These are phyloP conservation scores for Phialocephala sp. DNA, from an alignment of 2,329 filamentous ascomycete species.

Conservation along the genomic window DNA sequence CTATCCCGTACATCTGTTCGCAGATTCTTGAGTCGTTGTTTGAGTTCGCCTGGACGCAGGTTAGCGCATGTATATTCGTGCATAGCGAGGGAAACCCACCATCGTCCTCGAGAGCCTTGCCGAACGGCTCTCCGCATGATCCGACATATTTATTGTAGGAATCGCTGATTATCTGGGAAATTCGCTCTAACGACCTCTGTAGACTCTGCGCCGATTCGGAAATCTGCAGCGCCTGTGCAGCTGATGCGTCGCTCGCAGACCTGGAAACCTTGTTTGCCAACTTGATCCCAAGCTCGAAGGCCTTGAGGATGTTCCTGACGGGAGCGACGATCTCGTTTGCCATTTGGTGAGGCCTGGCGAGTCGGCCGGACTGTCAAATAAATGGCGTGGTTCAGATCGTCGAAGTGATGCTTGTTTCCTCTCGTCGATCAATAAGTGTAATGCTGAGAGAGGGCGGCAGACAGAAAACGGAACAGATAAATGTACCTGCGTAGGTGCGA, in stretches of 20 bases:
- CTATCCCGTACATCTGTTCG: constrained; percentile 39
- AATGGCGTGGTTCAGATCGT: constrained; percentile 6
- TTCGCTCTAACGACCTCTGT: constrained; percentile 34
- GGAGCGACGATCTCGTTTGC: constrained; percentile 36
- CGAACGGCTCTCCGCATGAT: constrained; percentile 36
- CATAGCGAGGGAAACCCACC: constrained; percentile 29
- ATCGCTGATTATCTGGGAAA: constrained; percentile 33
- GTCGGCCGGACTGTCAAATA: constrained; percentile 14
- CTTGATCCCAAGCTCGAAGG: constrained; percentile 39
- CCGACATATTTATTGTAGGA: constrained; percentile 35
- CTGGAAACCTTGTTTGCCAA: constrained; percentile 34
- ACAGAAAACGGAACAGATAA: background rate
- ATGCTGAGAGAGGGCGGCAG: background rate
- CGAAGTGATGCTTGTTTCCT: background rate
- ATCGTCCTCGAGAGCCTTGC: constrained; percentile 36
- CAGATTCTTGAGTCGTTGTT: constrained; percentile 36
- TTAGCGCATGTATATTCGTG: constrained; percentile 16
- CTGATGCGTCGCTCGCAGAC: constrained; percentile 32
- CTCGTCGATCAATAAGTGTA: background rate
- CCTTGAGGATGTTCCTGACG: constrained; percentile 39
- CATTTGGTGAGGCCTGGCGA: constrained; percentile 25
- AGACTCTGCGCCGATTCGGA: constrained; percentile 35
- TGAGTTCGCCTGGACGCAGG: constrained; percentile 31
- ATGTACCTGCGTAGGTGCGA: background rate
- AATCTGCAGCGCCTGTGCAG: constrained; percentile 36